Evolutionary conservation across 164 flowering plant genomes (phyloP), one percentile per base, ranked within the genome.

Genomic region (Echeveria elegans): DNA sequence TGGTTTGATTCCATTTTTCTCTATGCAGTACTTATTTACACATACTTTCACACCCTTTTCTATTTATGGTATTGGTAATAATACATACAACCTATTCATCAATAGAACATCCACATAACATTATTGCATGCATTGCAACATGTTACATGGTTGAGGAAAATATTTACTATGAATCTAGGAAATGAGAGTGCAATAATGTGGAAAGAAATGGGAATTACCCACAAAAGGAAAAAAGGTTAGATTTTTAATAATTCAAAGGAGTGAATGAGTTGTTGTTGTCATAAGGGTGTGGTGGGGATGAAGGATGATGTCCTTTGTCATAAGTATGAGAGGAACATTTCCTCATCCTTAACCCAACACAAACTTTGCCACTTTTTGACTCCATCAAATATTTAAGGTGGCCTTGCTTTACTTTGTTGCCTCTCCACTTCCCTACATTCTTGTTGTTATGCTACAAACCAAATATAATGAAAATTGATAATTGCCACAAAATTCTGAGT

Each of bases 341-440:
- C n/a, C n/a, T 56, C 19, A 56, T 56, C 61, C 32, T 56, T 26
- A 56, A 56, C 61, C 18, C 19, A 56, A 28, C 61, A 26, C 32
- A 56, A 56, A 56, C 61, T 26, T 56, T 56, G 18, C 61, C 61
- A 10, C 61, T 26, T 56, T 53, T 28, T 56, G 61, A 56, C 61
- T 50, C n/a, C n/a, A n/a, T n/a, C n/a, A n/a, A n/a, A n/a, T n/a
- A n/a, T n/a, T n/a, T n/a, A n/a, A n/a, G n/a, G n/a, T n/a, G n/a
- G n/a, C n/a, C n/a, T n/a, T n/a, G n/a, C n/a, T n/a, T n/a, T n/a
- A n/a, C n/a, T n/a, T n/a, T n/a, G n/a, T n/a, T n/a, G n/a, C n/a
- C n/a, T n/a, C n/a, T n/a, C n/a, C n/a, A n/a, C n/a, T n/a, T n/a
- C n/a, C n/a, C n/a, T n/a, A n/a, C n/a, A n/a, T n/a, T n/a, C n/a